phyloP scores from a whole-genome alignment of 257 asterid species.

The Knoxia roxburghii region DNA sequence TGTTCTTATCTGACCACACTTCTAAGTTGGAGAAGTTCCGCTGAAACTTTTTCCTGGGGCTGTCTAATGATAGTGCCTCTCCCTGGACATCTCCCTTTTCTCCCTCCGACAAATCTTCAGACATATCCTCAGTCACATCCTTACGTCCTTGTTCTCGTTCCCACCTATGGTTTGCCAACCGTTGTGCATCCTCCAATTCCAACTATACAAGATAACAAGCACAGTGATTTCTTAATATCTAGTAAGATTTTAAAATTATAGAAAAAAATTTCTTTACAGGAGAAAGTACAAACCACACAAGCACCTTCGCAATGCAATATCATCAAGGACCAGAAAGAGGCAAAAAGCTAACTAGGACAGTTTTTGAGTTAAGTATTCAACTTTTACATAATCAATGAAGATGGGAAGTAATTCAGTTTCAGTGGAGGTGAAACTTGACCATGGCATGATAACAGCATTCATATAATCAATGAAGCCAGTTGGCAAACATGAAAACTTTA shows the following conservation, averaged over 20 bases:
- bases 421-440: not conserved
- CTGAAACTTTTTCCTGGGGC: conserved; percentile 44
- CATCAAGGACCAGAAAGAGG: not conserved
- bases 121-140: conserved; percentile 75
- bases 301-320: not conserved
- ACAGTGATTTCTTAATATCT: not conserved
- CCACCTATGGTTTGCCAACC: conserved; percentile 49
- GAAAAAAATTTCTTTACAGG: not conserved
- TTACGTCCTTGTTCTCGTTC: conserved; percentile 71
- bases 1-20: conserved; percentile 54
- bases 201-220: conserved; percentile 31
- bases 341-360: not conserved
- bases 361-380: not conserved
- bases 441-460: not conserved
- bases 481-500: not conserved
- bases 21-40: conserved; percentile 52
- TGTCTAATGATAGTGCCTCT: conserved; percentile 44
- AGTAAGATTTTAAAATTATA: not conserved
- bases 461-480: not conserved
- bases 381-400: not conserved
- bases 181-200: conserved; percentile 59
- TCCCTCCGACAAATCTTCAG: conserved; percentile 81
- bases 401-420: not conserved
- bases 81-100: conserved; percentile 58
- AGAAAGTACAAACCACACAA: not conserved